Evolutionary conservation across 2,329 filamentous ascomycete genomes (phyloP).

Genomic region (Xenoacremonium recifei): DNA sequence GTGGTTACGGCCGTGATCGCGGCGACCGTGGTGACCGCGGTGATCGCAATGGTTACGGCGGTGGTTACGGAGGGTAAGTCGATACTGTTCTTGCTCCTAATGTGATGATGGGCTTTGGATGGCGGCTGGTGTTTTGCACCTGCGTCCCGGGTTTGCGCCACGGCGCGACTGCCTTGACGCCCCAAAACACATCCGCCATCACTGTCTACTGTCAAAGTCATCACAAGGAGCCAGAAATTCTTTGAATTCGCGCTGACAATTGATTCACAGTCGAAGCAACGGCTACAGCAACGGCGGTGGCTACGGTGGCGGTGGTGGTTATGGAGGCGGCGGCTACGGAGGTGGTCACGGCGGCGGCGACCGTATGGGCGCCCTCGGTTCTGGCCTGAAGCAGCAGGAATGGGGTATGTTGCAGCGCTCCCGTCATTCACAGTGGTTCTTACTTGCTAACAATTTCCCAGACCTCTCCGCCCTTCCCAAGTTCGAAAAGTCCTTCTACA

Average conservation of each 20-base stretch:
- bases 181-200: constrained; percentile 4
- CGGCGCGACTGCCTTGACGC: constrained; percentile 9
- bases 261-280: constrained; percentile 43
- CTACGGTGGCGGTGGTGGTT: constrained; percentile 35
- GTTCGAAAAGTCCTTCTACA: constrained; percentile 99
- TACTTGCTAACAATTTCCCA: constrained; percentile 38
- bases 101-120: constrained; percentile 5
- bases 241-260: constrained; percentile 34
- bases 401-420: constrained; percentile 66
- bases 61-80: constrained; percentile 36
- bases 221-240: background rate
- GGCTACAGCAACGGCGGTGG: constrained; percentile 40
- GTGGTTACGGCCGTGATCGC: constrained; percentile 35
- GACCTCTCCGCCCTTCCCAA: constrained; percentile 81
- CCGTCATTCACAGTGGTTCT: constrained; percentile 22
- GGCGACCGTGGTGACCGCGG: constrained; percentile 46
- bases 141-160: constrained; percentile 5
- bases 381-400: constrained; percentile 80
- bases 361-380: constrained; percentile 88
- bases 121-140: background rate
- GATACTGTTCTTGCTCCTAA: constrained; percentile 9
- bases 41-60: constrained; percentile 40
- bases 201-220: too few relatives aligned
- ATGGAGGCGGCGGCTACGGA: constrained; percentile 35
- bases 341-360: constrained; percentile 73